Evolutionary conservation across 2,329 filamentous ascomycete species (phyloP), one percentile per base, ranked within the genome.

Genomic region (Sphaerulina musiva): DNA sequence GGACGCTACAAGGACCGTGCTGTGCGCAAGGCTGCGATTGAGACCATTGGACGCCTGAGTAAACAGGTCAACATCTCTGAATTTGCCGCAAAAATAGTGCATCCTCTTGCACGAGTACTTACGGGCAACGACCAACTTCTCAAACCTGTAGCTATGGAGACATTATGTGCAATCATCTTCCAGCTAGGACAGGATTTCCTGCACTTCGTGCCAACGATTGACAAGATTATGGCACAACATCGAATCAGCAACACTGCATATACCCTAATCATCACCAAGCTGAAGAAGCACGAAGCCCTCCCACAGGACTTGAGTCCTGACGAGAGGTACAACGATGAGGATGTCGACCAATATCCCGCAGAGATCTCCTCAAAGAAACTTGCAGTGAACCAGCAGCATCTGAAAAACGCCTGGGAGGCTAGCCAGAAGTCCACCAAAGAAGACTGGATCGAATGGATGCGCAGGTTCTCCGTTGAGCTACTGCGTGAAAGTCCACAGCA

Each of bases 371-470:
- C 87, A 10, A 96, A 95, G 77, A 97, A 97, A 72, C 79, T 97
- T 34, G 90, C 95, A 58, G 92, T 97, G 71, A 99, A 98, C 63
- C 90, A 95, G 48, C 91, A 97, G 59, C 95, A 98, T 75, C 77
- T 99, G 20, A 96, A 97, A 72, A 86, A 87, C 59, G 93, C 95
- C 0, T 99, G 93, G 93, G 93, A 97, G 64, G 93, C 95, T 0
- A 90, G 86, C 55, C 90, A 95, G 57, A 96, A 96, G 68, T 96
- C 92, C 0, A 99, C 93, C 8, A 90, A 91, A 65, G 93, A 99
- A 68, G 93, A 99, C 72, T 99, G 93, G 93, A 89, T 95, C 65
- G 93, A 99, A 70, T 99, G 93, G 93, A 89, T 98, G 72, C 84
- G 95, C 57, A 82, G 92, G 29, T 95, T 98, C 73, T 97, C 92